Base-by-base conservation (phyloP, 2,329 filamentous ascomycete genomes). In the Trichoderma sp. region DNA sequence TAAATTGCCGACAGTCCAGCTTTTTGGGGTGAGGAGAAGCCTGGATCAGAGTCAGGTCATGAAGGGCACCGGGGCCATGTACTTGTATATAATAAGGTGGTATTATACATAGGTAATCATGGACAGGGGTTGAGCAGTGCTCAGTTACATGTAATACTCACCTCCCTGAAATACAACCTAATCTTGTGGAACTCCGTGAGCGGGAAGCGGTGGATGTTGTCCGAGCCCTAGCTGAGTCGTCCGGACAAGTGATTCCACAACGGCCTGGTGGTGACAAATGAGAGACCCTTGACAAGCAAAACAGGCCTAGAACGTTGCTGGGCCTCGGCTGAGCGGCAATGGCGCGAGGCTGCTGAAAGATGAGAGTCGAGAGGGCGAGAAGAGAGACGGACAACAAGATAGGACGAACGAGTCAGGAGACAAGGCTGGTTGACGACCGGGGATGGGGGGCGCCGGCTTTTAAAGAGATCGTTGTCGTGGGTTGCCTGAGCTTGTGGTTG, bases 81-180 rank as follows among this genome's bases (percentile, higher is more conserved):
- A 33, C 60, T 73, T 31, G 60, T 38, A 65, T 73, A 41, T 64
- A 64, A 33, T 35, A 64, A 35, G 29, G 59, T 72, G 33, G 24
- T 53, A 53, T 21, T 31, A 62, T 63, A 33, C 29, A 63, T 33
- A 35, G 29, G 60, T 31, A 62, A 62, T 31, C 59, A 31, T 27
- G 12, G 41, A 21, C 69, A 56, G 56, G 69, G 69, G 62, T 73
- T 53, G 27, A 31, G 24, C 35, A 45, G 31, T 33, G 27, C 45
- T 59, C 50, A 69, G 63, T 18, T 64, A 73, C 29, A 73, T 53
- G 45, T 53, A 21, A 6, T 41, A 53, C 67, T 56, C n/a, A 73
- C 69, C 69, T 73, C 60, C 69, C 60, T 73, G 45, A 73, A 73
- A 56, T 16, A 56, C 69, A 65, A 56, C 60, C 41, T 73, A 73